Conservation (phyloP, 768 basidiomycete genomes). For the Nevesoporus exiguus region DNA sequence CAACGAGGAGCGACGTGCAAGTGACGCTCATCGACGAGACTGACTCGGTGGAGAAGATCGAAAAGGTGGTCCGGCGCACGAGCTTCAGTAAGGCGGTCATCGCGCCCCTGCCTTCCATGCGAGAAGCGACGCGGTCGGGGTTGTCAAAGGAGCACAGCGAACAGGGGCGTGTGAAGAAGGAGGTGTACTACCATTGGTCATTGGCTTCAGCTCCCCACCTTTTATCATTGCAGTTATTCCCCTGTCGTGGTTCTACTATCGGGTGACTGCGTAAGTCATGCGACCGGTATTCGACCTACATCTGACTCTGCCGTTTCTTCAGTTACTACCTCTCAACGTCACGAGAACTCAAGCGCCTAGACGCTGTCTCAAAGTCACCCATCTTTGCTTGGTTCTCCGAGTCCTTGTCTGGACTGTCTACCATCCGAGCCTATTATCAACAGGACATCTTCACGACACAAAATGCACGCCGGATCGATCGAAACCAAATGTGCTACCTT, state of each 20-base stretch:
- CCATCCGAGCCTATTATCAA: constrained; percentile 79
- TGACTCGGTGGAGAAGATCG: constrained; percentile 26
- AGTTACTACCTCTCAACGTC: constrained; percentile 88
- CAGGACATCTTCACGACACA: constrained; percentile 61
- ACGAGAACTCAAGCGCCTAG: constrained; percentile 83
- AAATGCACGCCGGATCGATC: constrained; percentile 77
- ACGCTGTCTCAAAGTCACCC: constrained; percentile 85
- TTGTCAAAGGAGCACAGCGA: constrained; percentile 70
- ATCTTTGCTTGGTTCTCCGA: constrained; percentile 91
- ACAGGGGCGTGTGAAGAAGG: constrained; percentile 72
- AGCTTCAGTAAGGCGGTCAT: constrained; percentile 59
- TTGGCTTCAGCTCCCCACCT: constrained; percentile 76
- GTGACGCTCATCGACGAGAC: too few species aligned
- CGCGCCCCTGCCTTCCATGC: constrained; percentile 38
- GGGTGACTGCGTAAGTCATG: constrained; percentile 67
- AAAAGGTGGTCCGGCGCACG: constrained; percentile 54
- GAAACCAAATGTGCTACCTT: constrained; percentile 81
- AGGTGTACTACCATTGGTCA: constrained; percentile 75
- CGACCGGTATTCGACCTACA: not conserved
- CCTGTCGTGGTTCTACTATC: constrained; percentile 72
- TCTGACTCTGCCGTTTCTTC: not conserved
- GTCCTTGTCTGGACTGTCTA: constrained; percentile 69
- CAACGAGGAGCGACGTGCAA: too few species aligned
- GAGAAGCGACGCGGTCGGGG: constrained; percentile 41
- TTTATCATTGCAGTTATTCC: constrained; percentile 77